Base-by-base conservation (phyloP, 163 green algal genomes). In the Scenedesmus sp. region DNA sequence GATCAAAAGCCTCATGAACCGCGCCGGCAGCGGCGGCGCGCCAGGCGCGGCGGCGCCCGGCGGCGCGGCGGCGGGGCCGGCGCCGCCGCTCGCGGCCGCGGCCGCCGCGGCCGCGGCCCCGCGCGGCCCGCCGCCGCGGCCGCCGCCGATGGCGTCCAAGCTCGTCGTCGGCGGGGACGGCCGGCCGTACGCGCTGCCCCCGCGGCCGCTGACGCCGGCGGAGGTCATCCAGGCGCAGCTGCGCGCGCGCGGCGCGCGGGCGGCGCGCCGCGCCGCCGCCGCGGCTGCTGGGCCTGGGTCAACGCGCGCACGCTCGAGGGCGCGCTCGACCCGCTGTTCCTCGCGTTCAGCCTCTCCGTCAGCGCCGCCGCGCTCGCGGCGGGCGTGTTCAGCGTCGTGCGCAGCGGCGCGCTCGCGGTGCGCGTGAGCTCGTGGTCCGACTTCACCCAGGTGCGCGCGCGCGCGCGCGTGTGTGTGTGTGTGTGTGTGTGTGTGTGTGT, bases 261-360 rank as follows among this genome's bases (percentile, higher is more conserved):
- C 5, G 31, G 34, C 24, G 48, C 66, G 28, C 63, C 71, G 31
- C 62, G 28, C 31, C 20, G 47, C 3, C 60, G 47, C 29, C 60
- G 73, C 18, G 75, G 75, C 63, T 82, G 75, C 64, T 83, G 75
- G 75, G 17, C 71, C 1, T 77, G 75, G 75, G 64, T 71, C 42
- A 83, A 83, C 45, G 54, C 64, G 6, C 71, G 77, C 28, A 83
- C 75, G 0, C 31, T 83, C 5, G 75, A 77, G 42, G 75, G 75
- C 1, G 75, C 64, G 6, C 63, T 83, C 22, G 75, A 83, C 54
- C 75, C 75, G 1, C 44, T 77, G 64, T 77, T 50, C 17, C 42
- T 83, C 10, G 64, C 64, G 4, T 57, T 77, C 51, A 66, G 44
- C 45, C 44, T 83, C 42, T 53, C 42, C 28, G 54, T 83, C 20